A percentile compares a stretch with the other conserved stretches of the same genome.
phyloP scores from a whole-genome alignment of 1,139 yeast genomes.

The Scheffersomyces insectosa region DNA sequence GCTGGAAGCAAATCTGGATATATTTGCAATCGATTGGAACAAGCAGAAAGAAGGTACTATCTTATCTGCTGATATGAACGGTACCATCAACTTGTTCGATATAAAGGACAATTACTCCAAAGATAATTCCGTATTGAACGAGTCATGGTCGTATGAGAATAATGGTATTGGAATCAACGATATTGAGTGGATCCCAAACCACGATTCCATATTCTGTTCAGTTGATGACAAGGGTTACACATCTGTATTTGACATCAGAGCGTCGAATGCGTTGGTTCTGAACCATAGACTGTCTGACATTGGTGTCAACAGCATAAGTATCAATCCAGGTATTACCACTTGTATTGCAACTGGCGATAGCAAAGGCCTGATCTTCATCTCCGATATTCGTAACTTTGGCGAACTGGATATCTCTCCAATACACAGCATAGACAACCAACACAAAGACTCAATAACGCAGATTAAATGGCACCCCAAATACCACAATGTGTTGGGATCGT shows the following conservation, averaged over 20 bases:
- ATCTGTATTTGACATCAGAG: slow-evolving; percentile 52
- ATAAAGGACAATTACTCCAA: slow-evolving; percentile 22
- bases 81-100: slow-evolving; percentile 37
- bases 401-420: slow-evolving; percentile 18
- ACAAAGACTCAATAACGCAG: slow-evolving; percentile 62
- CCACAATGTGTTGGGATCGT: slow-evolving; percentile 64
- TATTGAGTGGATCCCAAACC: slow-evolving; percentile 59
- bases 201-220: slow-evolving; percentile 54
- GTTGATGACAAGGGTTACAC: slow-evolving; percentile 59
- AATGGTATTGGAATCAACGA: slow-evolving; percentile 53
- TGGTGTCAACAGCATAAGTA: slow-evolving; percentile 66
- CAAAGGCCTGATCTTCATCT: slow-evolving; percentile 56
- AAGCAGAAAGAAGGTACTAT: slow-evolving; percentile 37
- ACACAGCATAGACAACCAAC: slow-evolving; percentile 41
- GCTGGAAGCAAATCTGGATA: slow-evolving; percentile 21
- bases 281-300: slow-evolving; percentile 32
- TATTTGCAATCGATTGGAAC: slow-evolving; percentile 50
- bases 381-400: slow-evolving; percentile 64
- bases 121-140: not conserved
- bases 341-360: slow-evolving; percentile 72
- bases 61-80: slow-evolving; percentile 38
- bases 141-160: slow-evolving; percentile 4
- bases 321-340: slow-evolving; percentile 56
- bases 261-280: slow-evolving; percentile 18
- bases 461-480: slow-evolving; percentile 77